phyloP scores from a whole-genome alignment of 2,329 filamentous ascomycete genomes.

The Phaeosphaeria sp. region DNA sequence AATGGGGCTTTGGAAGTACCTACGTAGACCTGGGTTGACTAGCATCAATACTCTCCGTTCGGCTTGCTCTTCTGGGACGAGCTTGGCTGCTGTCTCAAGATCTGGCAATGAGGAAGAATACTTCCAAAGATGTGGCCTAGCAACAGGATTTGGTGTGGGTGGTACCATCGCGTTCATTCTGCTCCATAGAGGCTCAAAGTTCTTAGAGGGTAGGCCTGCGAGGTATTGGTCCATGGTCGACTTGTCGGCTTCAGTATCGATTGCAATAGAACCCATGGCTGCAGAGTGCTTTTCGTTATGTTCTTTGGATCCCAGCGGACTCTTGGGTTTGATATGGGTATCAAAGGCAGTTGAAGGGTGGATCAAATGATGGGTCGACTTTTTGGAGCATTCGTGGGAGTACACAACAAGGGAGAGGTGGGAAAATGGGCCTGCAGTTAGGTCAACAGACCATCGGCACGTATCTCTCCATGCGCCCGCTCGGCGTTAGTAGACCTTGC shows the following conservation, averaged over 20 bases:
- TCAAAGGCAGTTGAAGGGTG: neutral
- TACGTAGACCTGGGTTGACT: conserved; percentile 41
- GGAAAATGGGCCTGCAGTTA: neutral
- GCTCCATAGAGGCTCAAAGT: conserved; percentile 12
- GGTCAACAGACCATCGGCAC: neutral
- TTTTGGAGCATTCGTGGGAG: neutral
- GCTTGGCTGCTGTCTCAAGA: conserved; percentile 44
- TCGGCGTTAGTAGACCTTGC: neutral
- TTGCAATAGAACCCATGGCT: neutral
- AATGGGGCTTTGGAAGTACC: neutral
- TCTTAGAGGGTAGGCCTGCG: neutral
- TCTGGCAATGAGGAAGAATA: conserved; percentile 26
- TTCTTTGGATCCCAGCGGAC: neutral
- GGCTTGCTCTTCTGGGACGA: conserved; percentile 48
- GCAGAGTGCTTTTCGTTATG: neutral
- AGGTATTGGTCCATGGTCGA: neutral
- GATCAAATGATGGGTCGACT: neutral
- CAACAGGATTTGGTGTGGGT: conserved; percentile 12
- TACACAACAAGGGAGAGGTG: neutral
- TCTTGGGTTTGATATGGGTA: neutral
- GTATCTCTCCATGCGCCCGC: neutral
- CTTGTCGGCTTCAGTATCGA: neutral
- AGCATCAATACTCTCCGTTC: conserved; percentile 52
- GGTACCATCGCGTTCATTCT: conserved; percentile 15
- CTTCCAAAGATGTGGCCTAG: conserved; percentile 8